Evolutionary conservation across 2,329 filamentous ascomycete genomes (phyloP).

Genomic region (Fusarium sp.): DNA sequence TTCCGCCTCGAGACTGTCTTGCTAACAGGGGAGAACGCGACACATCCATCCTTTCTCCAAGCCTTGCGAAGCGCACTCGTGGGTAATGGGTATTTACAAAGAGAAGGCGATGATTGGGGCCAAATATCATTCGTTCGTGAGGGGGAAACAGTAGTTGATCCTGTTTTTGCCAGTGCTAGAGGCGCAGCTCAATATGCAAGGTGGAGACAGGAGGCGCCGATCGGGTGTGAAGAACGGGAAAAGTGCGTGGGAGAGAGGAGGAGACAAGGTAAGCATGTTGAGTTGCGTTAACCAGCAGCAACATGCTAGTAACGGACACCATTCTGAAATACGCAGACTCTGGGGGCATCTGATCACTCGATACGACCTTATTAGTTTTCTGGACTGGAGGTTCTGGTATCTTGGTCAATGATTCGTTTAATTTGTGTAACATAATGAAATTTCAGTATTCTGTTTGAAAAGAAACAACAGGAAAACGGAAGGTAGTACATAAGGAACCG

Average conservation of each 20-base stretch:
- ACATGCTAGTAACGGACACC: too few relatives aligned
- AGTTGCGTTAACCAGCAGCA: neutral
- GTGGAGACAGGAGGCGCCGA: conserved; percentile 4
- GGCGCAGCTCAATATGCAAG: neutral
- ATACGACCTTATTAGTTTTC: too few relatives aligned
- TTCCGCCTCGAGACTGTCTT: neutral
- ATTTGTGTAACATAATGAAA: too few relatives aligned
- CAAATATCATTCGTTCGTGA: too few relatives aligned
- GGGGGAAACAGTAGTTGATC: neutral
- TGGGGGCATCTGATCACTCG: too few relatives aligned
- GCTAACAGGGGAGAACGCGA: conserved; percentile 15
- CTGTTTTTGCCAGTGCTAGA: neutral
- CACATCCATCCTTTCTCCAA: conserved; percentile 5
- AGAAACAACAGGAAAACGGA: too few relatives aligned
- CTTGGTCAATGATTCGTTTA: too few relatives aligned
- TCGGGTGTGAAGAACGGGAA: neutral
- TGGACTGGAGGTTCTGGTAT: too few relatives aligned
- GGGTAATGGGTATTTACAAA: neutral
- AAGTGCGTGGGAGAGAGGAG: neutral
- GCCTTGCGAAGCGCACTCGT: neutral
- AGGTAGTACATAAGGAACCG: too few relatives aligned
- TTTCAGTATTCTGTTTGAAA: too few relatives aligned
- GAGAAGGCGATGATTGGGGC: neutral
- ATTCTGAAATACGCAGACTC: too few relatives aligned
- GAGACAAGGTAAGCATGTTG: neutral